These are phyloP conservation scores for Pseudonitzschia delicatissima DNA, from an alignment of 108 stramenopile genomes.

Conservation along the genomic window DNA sequence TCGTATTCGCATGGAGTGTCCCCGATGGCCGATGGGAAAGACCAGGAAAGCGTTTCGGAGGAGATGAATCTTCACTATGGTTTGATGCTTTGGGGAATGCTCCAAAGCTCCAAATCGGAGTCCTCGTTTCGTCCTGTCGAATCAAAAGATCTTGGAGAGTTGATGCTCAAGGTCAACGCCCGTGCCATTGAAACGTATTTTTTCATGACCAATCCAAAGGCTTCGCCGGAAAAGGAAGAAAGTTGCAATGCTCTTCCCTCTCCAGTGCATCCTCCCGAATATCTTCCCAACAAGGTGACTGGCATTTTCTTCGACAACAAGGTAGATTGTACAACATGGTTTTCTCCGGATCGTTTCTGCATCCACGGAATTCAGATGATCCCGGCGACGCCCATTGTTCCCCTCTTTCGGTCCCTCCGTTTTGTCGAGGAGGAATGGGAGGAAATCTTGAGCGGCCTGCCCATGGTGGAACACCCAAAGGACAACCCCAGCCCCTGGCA, in stretches of 20 bases:
- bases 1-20: conserved; percentile 10
- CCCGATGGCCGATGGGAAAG: conserved; percentile 10
- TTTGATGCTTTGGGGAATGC: conserved; percentile 8
- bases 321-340: conserved; percentile 2
- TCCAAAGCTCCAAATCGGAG: not conserved
- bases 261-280: not conserved
- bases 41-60: conserved; percentile 14
- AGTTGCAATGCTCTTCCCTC: not conserved
- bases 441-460: not conserved
- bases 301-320: conserved; percentile 5
- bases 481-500: not conserved
- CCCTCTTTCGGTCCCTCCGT: not conserved
- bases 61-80: conserved; percentile 14
- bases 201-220: not conserved
- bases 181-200: not conserved
- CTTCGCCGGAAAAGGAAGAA: not conserved
- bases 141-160: not conserved
- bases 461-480: not conserved
- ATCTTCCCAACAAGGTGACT: not conserved
- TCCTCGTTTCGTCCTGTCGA: too few relatives aligned
- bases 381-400: not conserved
- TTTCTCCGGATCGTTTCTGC: not conserved
- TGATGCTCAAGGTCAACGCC: conserved; percentile 5
- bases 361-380: conserved; percentile 4
- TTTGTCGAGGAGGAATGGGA: conserved; percentile 5